phyloP scores from a whole-genome alignment of 2,329 filamentous ascomycete species.

The Alternaria gaisen region DNA sequence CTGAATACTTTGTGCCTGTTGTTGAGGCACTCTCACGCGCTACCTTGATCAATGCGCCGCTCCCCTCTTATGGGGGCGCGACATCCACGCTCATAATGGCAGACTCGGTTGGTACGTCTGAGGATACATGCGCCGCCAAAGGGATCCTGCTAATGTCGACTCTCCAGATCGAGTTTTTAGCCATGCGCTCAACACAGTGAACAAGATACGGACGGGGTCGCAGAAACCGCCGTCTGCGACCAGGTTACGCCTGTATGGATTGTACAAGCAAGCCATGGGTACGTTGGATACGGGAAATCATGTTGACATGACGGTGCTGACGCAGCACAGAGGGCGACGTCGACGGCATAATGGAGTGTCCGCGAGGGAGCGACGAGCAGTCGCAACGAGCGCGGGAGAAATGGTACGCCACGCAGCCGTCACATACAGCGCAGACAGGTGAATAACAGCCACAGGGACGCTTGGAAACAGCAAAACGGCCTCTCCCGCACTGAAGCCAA shows the following conservation, averaged over 20 bases:
- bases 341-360: slow-evolving; percentile 89
- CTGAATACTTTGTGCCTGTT: slow-evolving; percentile 4
- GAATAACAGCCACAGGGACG: slow-evolving; percentile 68
- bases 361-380: slow-evolving; percentile 62
- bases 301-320: slow-evolving; percentile 20
- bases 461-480: slow-evolving; percentile 89
- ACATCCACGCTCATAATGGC: slow-evolving; percentile 45
- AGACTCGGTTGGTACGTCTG: slow-evolving; percentile 52
- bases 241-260: slow-evolving; percentile 90
- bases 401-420: slow-evolving; percentile 67
- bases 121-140: neutral
- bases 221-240: slow-evolving; percentile 85
- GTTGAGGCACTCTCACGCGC: neutral
- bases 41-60: slow-evolving; percentile 22
- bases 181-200: slow-evolving; percentile 98
- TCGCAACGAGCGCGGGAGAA: slow-evolving; percentile 68
- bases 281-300: slow-evolving; percentile 28
- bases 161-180: slow-evolving; percentile 91
- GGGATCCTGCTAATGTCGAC: slow-evolving; percentile 3
- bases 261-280: slow-evolving; percentile 98
- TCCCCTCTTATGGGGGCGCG: slow-evolving; percentile 26
- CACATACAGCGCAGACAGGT: neutral
- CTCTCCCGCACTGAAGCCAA: slow-evolving; percentile 91
- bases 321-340: slow-evolving; percentile 80
- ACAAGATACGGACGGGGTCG: slow-evolving; percentile 94